Evolutionary conservation across 768 basidiomycete species (phyloP).

Genomic region (Psilocybe subaeruginosa): DNA sequence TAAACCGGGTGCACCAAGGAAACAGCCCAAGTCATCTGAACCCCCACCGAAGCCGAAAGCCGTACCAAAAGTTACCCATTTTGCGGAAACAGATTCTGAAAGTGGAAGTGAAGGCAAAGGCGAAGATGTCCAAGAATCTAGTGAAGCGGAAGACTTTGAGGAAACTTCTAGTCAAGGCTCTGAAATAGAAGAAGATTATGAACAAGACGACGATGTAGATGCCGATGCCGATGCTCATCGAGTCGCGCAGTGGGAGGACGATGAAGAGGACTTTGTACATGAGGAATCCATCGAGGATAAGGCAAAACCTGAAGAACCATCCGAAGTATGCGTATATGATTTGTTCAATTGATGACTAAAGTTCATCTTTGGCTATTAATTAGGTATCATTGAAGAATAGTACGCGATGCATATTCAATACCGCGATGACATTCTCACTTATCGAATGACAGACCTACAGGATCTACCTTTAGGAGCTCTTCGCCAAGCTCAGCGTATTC

Average conservation of each 20-base stretch:
- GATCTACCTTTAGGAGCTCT: conserved; percentile 66
- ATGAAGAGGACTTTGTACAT: conserved; percentile 26
- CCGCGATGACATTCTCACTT: background rate
- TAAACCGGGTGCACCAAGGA: background rate
- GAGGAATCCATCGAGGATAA: conserved; percentile 21
- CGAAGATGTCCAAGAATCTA: background rate
- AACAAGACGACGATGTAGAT: conserved; percentile 32
- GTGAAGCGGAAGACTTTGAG: conserved; percentile 18
- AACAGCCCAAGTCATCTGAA: background rate
- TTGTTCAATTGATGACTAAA: background rate
- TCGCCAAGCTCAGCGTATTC: conserved; percentile 61
- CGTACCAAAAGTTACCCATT: conserved; percentile 3
- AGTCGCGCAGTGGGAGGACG: conserved; percentile 59
- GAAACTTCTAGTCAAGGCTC: conserved; percentile 22
- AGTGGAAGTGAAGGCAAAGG: background rate
- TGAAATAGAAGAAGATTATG: conserved; percentile 23
- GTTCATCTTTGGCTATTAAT: background rate
- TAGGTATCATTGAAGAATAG: conserved; percentile 31
- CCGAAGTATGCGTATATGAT: conserved; percentile 15
- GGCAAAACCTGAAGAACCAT: conserved; percentile 5
- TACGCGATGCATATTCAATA: conserved; percentile 11
- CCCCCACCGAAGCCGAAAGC: background rate
- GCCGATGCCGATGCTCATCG: conserved; percentile 55
- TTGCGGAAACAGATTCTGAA: conserved; percentile 11
- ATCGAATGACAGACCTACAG: conserved; percentile 50